A percentile compares a stretch with the other conserved stretches of the same genome.
Conservation (phyloP, 768 basidiomycete species). For the Suillus weaverae region DNA sequence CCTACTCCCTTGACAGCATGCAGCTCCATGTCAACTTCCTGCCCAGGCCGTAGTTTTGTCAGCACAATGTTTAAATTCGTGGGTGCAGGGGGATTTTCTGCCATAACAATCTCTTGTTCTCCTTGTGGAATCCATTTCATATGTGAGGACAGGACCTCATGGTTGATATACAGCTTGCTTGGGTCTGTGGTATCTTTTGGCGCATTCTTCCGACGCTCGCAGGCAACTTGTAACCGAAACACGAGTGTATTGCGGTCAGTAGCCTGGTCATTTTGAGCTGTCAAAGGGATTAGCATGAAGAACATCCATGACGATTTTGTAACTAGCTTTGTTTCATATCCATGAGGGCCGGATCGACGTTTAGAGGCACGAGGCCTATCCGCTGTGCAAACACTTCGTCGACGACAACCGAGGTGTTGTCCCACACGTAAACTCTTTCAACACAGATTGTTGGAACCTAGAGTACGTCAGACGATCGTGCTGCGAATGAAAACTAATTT, state of each 20-base stretch:
- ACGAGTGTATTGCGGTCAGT: constrained; percentile 93
- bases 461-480: constrained; percentile 2
- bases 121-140: constrained; percentile 81
- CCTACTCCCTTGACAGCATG: constrained; percentile 93
- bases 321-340: constrained; percentile 49
- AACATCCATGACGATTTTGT: too few species aligned
- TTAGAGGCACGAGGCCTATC: constrained; percentile 88
- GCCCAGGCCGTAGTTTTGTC: constrained; percentile 90
- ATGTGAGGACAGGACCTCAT: constrained; percentile 66
- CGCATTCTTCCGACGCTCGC: constrained; percentile 58
- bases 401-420: constrained; percentile 91
- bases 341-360: constrained; percentile 77
- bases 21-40: constrained; percentile 78
- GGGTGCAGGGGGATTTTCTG: constrained; percentile 53
- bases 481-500: not conserved
- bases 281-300: not conserved
- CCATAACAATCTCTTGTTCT: constrained; percentile 68
- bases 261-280: constrained; percentile 53
- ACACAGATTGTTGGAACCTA: constrained; percentile 91
- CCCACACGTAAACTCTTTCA: constrained; percentile 89
- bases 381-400: constrained; percentile 94
- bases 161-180: constrained; percentile 66
- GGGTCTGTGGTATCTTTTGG: constrained; percentile 56
- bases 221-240: constrained; percentile 71
- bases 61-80: constrained; percentile 84